A percentile compares a stretch with the other conserved stretches of the same genome.
Conservation (phyloP, 331 rosid species). For the Quercus lobata region DNA sequence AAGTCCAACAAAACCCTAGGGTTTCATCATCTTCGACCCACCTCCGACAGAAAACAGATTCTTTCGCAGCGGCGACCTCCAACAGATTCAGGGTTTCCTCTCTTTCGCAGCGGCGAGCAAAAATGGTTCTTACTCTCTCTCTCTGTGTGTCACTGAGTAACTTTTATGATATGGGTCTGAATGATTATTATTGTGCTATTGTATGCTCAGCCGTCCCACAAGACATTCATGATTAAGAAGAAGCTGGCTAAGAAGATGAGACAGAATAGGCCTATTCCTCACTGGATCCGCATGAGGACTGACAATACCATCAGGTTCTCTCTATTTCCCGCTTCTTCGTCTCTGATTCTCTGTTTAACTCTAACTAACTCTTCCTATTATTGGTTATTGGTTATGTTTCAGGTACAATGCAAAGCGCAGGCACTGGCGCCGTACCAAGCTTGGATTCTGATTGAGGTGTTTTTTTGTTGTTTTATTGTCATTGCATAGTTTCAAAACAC, state of each 20-base stretch:
- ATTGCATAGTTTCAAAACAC: background rate
- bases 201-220: too few relatives aligned
- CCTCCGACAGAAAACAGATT: background rate
- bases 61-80: too few relatives aligned
- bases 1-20: background rate
- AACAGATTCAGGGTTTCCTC: too few relatives aligned
- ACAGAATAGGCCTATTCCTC: too few relatives aligned
- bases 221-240: too few relatives aligned
- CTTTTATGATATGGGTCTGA: too few relatives aligned
- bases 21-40: background rate
- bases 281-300: constrained; percentile 67
- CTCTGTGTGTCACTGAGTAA: too few relatives aligned
- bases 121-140: too few relatives aligned
- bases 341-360: background rate
- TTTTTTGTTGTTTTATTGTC: background rate
- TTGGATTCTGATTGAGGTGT: constrained; percentile 63
- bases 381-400: background rate
- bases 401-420: constrained; percentile 97
- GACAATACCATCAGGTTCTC: constrained; percentile 74
- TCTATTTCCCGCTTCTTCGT: background rate
- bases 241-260: too few relatives aligned
- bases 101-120: too few relatives aligned
- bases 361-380: background rate
- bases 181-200: too few relatives aligned
- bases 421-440: constrained; percentile 99